Evolutionary conservation across 2,329 filamentous ascomycete species (phyloP), one percentile per base, ranked within the genome.

Genomic region (Pyricularia grisea): DNA sequence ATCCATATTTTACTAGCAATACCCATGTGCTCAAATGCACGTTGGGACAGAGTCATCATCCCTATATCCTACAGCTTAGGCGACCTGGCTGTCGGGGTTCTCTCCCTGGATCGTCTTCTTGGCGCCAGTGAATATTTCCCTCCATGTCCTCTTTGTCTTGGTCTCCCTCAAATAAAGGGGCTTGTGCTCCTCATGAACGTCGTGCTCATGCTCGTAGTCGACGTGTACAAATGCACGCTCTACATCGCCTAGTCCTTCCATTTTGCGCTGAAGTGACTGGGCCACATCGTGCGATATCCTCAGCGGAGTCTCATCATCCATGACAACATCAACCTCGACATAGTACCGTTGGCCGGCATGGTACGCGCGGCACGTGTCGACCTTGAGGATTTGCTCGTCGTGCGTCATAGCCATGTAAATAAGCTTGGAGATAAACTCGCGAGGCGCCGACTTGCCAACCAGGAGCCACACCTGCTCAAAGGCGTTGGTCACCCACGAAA

Each of bases 391-490:
- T 72, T 75, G 83, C 69, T 73, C 74, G 71, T 86, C 84, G 73
- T 87, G 85, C 1, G 83, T 87, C 76, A 87, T 79, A 70, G 82
- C 76, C 73, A 86, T 79, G 74, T 87, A 87, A 69, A 85, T 84
- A 71, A 86, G 78, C 77, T 86, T 86, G 69, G 83, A 82, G 71
- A 86, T 79, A 72, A 84, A 86, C 68, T 85, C 83, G 25, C 81
- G 81, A 2, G 85, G 85, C n/a, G 87, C 87, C 2, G 85, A 81
- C 72, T 87, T 88, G 68, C 87, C 87, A 1, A 88, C 87, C 5
- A 89, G 80, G 28, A 88, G 80, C 80, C 84, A 86, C 17, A 89
- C 84, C 71, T 89, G 85, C 71, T 88, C 87, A 69, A 85, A 86
- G 4, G 86, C 86, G 66, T 88, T 88, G 68, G 83, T 77, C 12